A percentile compares a stretch with the other conserved stretches of the same genome.
phyloP scores from a whole-genome alignment of 2,329 filamentous ascomycete species.

The Alternaria arbusti region DNA sequence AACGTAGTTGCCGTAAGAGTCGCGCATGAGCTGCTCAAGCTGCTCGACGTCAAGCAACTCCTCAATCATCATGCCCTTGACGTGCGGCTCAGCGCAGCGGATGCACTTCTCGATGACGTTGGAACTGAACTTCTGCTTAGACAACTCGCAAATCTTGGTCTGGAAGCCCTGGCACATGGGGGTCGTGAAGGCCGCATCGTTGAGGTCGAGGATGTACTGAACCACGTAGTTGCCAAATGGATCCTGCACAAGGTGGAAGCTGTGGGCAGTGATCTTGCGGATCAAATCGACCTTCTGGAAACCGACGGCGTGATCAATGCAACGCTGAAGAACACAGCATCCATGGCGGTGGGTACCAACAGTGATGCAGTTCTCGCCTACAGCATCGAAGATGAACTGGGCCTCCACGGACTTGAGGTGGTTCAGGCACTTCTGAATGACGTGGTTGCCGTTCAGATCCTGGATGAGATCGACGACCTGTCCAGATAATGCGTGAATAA shows the following conservation, averaged over 20 bases:
- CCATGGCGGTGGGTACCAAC: constrained; percentile 97
- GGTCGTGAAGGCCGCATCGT: constrained; percentile 85
- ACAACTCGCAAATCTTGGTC: constrained; percentile 73
- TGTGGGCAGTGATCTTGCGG: constrained; percentile 82
- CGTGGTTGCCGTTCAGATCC: constrained; percentile 97
- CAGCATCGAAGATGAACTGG: constrained; percentile 96
- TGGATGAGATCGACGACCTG: constrained; percentile 95
- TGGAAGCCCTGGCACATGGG: constrained; percentile 83
- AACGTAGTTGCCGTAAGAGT: constrained; percentile 97
- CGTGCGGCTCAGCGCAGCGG: constrained; percentile 77
- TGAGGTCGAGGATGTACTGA: constrained; percentile 95
- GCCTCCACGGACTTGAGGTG: constrained; percentile 84
- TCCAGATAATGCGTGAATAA: constrained; percentile 81
- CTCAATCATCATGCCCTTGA: constrained; percentile 81
- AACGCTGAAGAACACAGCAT: constrained; percentile 96
- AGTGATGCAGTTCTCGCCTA: constrained; percentile 82
- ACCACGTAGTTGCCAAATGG: constrained; percentile 99
- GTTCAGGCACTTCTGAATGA: constrained; percentile 98
- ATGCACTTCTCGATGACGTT: constrained; percentile 96
- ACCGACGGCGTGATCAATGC: constrained; percentile 94
- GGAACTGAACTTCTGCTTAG: constrained; percentile 98
- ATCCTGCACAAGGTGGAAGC: constrained; percentile 90
- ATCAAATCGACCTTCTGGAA: constrained; percentile 89
- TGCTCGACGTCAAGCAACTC: constrained; percentile 78
- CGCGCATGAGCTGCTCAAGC: constrained; percentile 86